Conservation (phyloP, 2,329 filamentous ascomycete genomes). For the Colletotrichum tanaceti region DNA sequence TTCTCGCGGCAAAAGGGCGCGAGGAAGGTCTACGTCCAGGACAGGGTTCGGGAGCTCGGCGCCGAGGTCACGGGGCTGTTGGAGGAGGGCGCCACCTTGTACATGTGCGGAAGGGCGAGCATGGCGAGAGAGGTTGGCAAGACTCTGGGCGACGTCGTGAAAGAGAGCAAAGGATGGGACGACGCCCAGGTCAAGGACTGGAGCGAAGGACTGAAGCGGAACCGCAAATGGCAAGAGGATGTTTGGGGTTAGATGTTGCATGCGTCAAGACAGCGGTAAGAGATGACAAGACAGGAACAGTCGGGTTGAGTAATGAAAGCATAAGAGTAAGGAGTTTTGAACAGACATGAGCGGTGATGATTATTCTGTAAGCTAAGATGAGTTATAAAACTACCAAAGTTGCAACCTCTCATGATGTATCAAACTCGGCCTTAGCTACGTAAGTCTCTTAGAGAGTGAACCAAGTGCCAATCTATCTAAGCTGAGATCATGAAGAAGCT, state of each 20-base stretch:
- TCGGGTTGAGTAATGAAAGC: not conserved
- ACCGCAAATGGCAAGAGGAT: constrained; percentile 65
- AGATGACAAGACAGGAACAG: not conserved
- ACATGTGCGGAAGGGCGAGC: constrained; percentile 55
- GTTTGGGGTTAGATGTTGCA: constrained; percentile 54
- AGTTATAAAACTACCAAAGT: too few relatives aligned
- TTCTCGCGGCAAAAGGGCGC: constrained; percentile 45
- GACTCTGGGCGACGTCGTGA: constrained; percentile 52
- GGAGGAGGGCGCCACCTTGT: constrained; percentile 51
- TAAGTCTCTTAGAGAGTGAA: too few relatives aligned
- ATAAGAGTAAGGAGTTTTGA: not conserved
- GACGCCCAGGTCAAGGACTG: constrained; percentile 57
- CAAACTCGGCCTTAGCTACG: too few relatives aligned
- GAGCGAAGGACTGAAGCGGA: constrained; percentile 60
- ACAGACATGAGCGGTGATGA: too few relatives aligned
- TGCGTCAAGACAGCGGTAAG: too few relatives aligned
- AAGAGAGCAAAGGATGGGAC: constrained; percentile 50
- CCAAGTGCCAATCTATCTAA: too few relatives aligned
- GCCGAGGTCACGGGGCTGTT: constrained; percentile 48
- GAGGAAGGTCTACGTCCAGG: constrained; percentile 52
- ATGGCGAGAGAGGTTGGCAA: constrained; percentile 59
- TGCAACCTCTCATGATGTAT: too few relatives aligned
- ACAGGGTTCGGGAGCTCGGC: constrained; percentile 49
- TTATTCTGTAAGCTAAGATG: too few relatives aligned
- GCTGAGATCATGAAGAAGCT: too few relatives aligned